Evolutionary conservation across 2,329 filamentous ascomycete genomes (phyloP).

Genomic region (Gnomoniopsis sp.): DNA sequence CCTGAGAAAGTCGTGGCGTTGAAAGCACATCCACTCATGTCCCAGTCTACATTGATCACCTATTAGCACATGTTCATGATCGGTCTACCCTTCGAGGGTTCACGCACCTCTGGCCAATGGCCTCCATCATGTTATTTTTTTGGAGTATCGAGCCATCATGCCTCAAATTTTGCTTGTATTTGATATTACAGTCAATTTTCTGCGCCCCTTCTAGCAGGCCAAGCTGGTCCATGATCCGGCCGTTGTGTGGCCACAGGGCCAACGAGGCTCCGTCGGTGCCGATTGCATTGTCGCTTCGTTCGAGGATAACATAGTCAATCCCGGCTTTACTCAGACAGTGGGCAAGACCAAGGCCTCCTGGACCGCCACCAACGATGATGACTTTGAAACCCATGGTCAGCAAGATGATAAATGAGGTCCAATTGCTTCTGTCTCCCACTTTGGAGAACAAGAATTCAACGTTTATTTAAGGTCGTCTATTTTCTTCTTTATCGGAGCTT

Average conservation of each 20-base stretch:
- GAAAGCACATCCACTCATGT: slow-evolving; percentile 23
- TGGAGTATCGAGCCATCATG: slow-evolving; percentile 19
- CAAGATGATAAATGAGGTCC: background rate
- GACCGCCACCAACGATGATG: slow-evolving; percentile 30
- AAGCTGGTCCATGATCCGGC: slow-evolving; percentile 27
- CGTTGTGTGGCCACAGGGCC: slow-evolving; percentile 24
- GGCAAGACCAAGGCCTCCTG: slow-evolving; percentile 27
- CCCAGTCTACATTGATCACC: slow-evolving; percentile 19
- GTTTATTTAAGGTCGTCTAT: background rate
- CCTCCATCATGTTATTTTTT: slow-evolving; percentile 20
- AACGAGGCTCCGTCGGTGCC: slow-evolving; percentile 23
- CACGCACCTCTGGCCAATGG: slow-evolving; percentile 15
- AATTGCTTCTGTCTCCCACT: too few species aligned
- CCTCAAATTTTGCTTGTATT: slow-evolving; percentile 19
- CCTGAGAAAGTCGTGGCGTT: slow-evolving; percentile 19
- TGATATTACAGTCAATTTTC: slow-evolving; percentile 16
- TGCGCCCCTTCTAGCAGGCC: slow-evolving; percentile 22
- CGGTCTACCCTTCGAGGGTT: background rate
- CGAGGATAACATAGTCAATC: slow-evolving; percentile 28
- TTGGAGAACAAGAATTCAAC: background rate
- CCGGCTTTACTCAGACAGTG: slow-evolving; percentile 29
- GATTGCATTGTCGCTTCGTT: slow-evolving; percentile 22
- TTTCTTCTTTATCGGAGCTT: background rate
- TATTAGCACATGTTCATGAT: background rate
- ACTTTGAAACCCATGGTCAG: slow-evolving; percentile 18